These are phyloP conservation scores for Beta vulgaris DNA, from an alignment of 148 eudicot genomes.

Conservation along the genomic window DNA sequence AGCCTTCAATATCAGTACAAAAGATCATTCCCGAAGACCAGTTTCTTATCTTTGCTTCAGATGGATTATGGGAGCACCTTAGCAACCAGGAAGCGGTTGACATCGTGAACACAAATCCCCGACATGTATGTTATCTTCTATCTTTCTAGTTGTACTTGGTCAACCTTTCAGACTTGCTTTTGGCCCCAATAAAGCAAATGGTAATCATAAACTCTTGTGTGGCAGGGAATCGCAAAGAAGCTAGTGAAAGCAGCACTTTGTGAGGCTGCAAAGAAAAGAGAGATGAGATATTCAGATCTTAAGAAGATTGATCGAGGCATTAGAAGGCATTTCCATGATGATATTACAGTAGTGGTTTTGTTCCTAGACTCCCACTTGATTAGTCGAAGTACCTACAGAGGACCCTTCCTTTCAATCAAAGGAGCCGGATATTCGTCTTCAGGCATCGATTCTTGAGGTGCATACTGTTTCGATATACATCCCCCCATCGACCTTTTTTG, in stretches of 20 bases:
- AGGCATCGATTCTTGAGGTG: slow-evolving; percentile 13
- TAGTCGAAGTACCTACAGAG: slow-evolving; percentile 41
- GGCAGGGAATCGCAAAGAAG: slow-evolving; percentile 73
- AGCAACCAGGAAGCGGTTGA: slow-evolving; percentile 77
- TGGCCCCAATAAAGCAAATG: not conserved
- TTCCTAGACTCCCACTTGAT: slow-evolving; percentile 54
- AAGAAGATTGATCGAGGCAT: slow-evolving; percentile 68
- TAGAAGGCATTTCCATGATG: slow-evolving; percentile 83
- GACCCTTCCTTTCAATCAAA: slow-evolving; percentile 48
- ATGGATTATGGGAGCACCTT: slow-evolving; percentile 87
- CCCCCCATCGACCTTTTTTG: not conserved
- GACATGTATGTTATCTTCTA: slow-evolving; percentile 44
- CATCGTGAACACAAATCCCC: slow-evolving; percentile 51
- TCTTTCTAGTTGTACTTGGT: not conserved
- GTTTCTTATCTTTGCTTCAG: slow-evolving; percentile 79
- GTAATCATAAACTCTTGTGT: not conserved
- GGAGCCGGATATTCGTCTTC: slow-evolving; percentile 46
- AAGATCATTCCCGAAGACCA: slow-evolving; percentile 56
- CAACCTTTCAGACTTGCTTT: not conserved
- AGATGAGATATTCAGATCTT: slow-evolving; percentile 81
- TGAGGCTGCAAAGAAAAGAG: slow-evolving; percentile 86
- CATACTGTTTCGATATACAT: not conserved
- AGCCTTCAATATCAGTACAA: slow-evolving; percentile 59
- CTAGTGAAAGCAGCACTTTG: slow-evolving; percentile 64
- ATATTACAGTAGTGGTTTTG: slow-evolving; percentile 73